Base-by-base conservation (phyloP, 176 grass and related monocot genomes). In the Aegilops speltoides region DNA sequence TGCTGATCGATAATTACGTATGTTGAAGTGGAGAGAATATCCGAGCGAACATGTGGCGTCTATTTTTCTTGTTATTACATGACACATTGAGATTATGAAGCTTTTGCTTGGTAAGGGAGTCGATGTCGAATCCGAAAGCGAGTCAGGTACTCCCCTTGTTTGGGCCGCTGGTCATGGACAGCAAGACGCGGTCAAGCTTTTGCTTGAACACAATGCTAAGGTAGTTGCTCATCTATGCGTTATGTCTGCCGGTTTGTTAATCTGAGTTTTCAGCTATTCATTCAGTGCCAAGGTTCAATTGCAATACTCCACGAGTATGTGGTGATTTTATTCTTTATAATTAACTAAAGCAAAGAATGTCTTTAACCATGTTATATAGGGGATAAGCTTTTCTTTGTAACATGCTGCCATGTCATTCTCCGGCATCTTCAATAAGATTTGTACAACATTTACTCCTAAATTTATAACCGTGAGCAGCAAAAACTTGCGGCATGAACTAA, bases 141-240 rank as follows among this genome's bases (percentile, higher is more conserved):
- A 98, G 37, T 86, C 90, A 0, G 96, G 96, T 20, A 94, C 93
- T 31, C 96, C 96, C 15, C 80, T 96, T 1, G 32, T 98, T 71
- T 98, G 96, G 93, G 92, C 96, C 64, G 96, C 92, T 83, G 93
- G 96, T 64, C 96, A 96, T 84, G 92, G 48, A 34, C 92, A 96
- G 26, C 79, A 79, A 28, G 90, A 92, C 60, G 79, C 93, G 5
- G 90, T 96, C 37, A 93, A 94, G 68, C 84, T 96, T 94, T 81
- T 98, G 76, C 87, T 96, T 50, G 43, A 96, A 52, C 81, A 94
- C 41, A 79, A 92, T 83, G 88, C 93, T 40, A 96, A 98, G 86
- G 93, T 91, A 56, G 86, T 91, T 36, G 36, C 7, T n/a, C 5
- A 7, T 7, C 24, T 20, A 24, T 76, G 17, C 10, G 7, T 31